These are phyloP conservation scores for Aspergillus funiculosus DNA, from an alignment of 495 filamentous ascomycete genomes.

Conservation along the genomic window DNA sequence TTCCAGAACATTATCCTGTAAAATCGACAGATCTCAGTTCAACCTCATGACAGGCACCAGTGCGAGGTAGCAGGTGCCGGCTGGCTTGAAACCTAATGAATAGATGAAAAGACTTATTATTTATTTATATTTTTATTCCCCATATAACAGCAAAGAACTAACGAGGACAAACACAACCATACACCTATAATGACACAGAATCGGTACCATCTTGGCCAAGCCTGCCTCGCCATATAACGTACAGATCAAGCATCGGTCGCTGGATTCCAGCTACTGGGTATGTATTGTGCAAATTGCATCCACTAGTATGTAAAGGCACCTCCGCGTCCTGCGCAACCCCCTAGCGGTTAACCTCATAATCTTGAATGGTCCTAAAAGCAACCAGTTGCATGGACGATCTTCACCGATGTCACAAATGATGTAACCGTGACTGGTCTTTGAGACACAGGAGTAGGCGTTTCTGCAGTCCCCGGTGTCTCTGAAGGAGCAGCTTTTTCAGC, in stretches of 20 bases:
- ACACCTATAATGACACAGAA: no score
- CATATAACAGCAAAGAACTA: no score
- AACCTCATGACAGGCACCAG: no score
- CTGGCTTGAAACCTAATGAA: no score
- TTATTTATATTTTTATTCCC: no score
- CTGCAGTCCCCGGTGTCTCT: not conserved
- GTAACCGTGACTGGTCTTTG: conserved; percentile 7
- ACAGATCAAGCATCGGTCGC: not conserved
- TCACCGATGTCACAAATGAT: conserved; percentile 22
- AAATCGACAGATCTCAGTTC: no score
- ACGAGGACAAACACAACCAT: no score
- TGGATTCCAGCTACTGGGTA: not conserved
- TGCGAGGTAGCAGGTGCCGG: no score
- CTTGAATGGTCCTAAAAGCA: not conserved
- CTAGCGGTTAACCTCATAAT: no score
- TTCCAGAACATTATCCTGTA: no score
- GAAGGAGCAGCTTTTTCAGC: not conserved
- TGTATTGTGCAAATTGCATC: not conserved
- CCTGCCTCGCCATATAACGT: conserved; percentile 3
- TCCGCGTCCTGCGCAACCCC: no score
- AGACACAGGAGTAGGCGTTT: not conserved
- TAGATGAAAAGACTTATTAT: no score
- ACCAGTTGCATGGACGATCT: conserved; percentile 12
- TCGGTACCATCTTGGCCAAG: not conserved
- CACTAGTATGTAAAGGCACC: conserved; percentile 11